These are phyloP conservation scores for Kwoniella europaea DNA, from an alignment of 768 basidiomycete species.

Conservation along the genomic window DNA sequence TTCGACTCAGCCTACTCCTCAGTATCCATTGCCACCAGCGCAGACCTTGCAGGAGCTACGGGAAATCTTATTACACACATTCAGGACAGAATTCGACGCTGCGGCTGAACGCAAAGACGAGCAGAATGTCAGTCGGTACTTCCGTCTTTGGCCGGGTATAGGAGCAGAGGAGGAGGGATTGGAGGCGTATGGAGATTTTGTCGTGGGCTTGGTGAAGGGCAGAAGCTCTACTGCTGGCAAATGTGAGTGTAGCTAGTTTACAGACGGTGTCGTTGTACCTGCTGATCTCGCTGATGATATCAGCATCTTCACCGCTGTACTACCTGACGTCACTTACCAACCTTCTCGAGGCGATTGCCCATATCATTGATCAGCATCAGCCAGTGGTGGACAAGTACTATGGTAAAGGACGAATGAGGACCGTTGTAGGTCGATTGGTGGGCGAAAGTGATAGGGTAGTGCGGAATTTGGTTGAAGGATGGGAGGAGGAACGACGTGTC, in stretches of 20 bases:
- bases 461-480: slow-evolving; percentile 72
- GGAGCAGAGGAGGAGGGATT: slow-evolving; percentile 92
- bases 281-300: not conserved
- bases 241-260: slow-evolving; percentile 63
- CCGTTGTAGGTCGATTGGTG: slow-evolving; percentile 72
- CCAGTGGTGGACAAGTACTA: slow-evolving; percentile 99
- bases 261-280: not conserved
- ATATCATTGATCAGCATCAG: slow-evolving; percentile 97
- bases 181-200: slow-evolving; percentile 88
- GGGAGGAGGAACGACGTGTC: slow-evolving; percentile 88
- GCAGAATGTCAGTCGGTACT: slow-evolving; percentile 85
- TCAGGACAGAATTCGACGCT: slow-evolving; percentile 76
- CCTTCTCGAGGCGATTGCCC: slow-evolving; percentile 90
- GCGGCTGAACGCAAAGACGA: slow-evolving; percentile 83
- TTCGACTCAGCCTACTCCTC: slow-evolving; percentile 76
- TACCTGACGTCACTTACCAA: slow-evolving; percentile 88
- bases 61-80: slow-evolving; percentile 74
- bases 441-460: slow-evolving; percentile 87
- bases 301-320: slow-evolving; percentile 90
- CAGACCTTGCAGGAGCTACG: slow-evolving; percentile 80
- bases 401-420: slow-evolving; percentile 82
- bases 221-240: slow-evolving; percentile 79
- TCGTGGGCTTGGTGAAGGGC: slow-evolving; percentile 83
- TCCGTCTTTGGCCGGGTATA: slow-evolving; percentile 94
- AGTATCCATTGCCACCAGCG: slow-evolving; percentile 80